Conservation (phyloP, 495 filamentous ascomycete species). For the Pyrenula aspistea region DNA sequence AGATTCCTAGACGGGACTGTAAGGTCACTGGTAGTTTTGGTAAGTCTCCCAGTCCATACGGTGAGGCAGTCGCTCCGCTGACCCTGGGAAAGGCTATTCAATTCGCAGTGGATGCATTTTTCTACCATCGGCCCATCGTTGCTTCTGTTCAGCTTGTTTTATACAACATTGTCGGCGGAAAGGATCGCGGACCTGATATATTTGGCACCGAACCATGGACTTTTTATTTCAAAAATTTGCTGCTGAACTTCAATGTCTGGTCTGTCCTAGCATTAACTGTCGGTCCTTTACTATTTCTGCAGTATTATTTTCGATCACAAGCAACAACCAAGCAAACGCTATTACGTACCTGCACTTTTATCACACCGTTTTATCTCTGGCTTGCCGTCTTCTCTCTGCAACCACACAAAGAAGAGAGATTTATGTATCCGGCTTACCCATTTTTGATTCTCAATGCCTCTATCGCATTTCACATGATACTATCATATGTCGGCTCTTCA, state of each 20-base stretch:
- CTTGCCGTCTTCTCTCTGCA: slow-evolving; percentile 81
- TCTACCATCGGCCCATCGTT: slow-evolving; percentile 64
- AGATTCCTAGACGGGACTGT: slow-evolving; percentile 55
- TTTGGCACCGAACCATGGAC: slow-evolving; percentile 96
- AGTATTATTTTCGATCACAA: slow-evolving; percentile 27
- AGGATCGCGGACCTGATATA: slow-evolving; percentile 73
- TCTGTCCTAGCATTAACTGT: slow-evolving; percentile 71
- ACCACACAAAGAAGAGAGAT: slow-evolving; percentile 95
- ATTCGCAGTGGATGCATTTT: slow-evolving; percentile 58
- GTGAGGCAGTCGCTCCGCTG: slow-evolving; percentile 8
- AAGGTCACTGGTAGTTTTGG: slow-evolving; percentile 54
- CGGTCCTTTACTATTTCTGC: slow-evolving; percentile 46
- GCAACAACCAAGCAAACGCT: slow-evolving; percentile 28
- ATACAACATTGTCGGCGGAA: slow-evolving; percentile 83
- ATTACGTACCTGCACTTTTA: slow-evolving; percentile 62
- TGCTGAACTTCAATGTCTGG: slow-evolving; percentile 93
- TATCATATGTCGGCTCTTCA: slow-evolving; percentile 57
- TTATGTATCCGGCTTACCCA: slow-evolving; percentile 97
- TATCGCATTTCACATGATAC: slow-evolving; percentile 66
- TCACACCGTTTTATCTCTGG: slow-evolving; percentile 89
- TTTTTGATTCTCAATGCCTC: slow-evolving; percentile 86
- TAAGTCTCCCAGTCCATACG: slow-evolving; percentile 29
- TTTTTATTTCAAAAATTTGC: slow-evolving; percentile 86
- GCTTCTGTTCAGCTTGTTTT: slow-evolving; percentile 87
- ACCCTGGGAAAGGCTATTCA: slow-evolving; percentile 38